Conservation (phyloP, 2,329 filamentous ascomycete genomes). For the Epichloe sylvatica region DNA sequence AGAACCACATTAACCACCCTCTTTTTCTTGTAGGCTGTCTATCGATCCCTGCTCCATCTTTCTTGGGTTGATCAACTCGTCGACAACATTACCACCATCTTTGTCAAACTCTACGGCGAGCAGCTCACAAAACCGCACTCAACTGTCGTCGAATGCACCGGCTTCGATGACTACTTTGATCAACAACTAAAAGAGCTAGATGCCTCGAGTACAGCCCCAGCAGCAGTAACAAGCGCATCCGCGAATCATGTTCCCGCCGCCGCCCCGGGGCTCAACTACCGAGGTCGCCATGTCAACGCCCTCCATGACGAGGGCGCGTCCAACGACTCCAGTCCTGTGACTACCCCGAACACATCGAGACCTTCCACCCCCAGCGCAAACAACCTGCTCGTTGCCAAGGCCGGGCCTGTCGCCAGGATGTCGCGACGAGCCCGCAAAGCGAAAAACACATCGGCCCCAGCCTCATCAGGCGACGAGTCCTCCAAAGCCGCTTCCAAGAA, state of each 20-base stretch:
- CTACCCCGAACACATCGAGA: conserved; percentile 63
- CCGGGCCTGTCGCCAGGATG: conserved; percentile 59
- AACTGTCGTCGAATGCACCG: conserved; percentile 60
- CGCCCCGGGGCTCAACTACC: conserved; percentile 27
- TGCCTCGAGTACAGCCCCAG: conserved; percentile 28
- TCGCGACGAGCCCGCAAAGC: conserved; percentile 66
- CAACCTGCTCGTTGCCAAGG: conserved; percentile 56
- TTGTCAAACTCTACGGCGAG: conserved; percentile 77
- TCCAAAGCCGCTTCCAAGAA: conserved; percentile 36
- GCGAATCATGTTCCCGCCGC: conserved; percentile 10
- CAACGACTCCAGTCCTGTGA: conserved; percentile 54
- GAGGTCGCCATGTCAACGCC: conserved; percentile 22
- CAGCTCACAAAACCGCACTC: conserved; percentile 71
- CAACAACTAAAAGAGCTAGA: conserved; percentile 78
- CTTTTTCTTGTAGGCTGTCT: conserved; percentile 57
- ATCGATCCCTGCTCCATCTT: conserved; percentile 85
- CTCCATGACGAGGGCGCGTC: conserved; percentile 31
- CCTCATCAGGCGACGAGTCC: conserved; percentile 75
- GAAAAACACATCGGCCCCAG: conserved; percentile 50
- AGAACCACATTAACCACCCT: too few relatives aligned
- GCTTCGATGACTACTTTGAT: conserved; percentile 89
- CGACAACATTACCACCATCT: conserved; percentile 86
- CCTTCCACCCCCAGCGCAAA: conserved; percentile 57
- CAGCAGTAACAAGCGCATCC: conserved; percentile 16
- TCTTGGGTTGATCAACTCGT: conserved; percentile 96